Conservation (phyloP, 495 filamentous ascomycete species). For the Annulohypoxylon moriforme region DNA sequence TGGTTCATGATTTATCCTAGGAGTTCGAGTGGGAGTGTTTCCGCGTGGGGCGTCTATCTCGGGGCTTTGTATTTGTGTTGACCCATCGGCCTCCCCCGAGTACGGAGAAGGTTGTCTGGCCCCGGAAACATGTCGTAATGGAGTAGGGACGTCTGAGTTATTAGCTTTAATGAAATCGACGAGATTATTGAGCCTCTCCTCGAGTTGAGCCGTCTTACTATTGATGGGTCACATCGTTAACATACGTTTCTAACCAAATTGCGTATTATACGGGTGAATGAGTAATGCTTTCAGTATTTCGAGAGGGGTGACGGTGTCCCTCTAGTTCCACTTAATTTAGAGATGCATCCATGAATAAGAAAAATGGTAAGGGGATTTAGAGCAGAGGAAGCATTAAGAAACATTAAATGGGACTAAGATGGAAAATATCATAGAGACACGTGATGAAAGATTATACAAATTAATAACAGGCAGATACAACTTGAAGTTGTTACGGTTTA, state of each 20-base stretch:
- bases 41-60: not conserved
- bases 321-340: not conserved
- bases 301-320: not conserved
- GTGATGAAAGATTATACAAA: no score
- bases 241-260: not conserved
- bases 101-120: not conserved
- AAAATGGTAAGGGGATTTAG: no score
- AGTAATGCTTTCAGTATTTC: not conserved
- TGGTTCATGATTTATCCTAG: not conserved
- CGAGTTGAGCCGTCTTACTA: constrained; percentile 51
- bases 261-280: not conserved
- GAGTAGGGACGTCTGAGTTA: constrained; percentile 37
- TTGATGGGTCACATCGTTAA: constrained; percentile 10
- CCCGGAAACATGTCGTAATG: constrained; percentile 11
- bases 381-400: no score
- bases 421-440: no score
- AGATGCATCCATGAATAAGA: no score
- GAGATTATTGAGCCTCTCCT: constrained; percentile 50
- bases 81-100: not conserved
- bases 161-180: constrained; percentile 47
- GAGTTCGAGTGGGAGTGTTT: constrained; percentile 5
- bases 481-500: not conserved
- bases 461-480: not conserved
- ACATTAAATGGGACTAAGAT: no score
- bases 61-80: not conserved